Conservation (phyloP, 1,284 basidiomycete species). For the Ceratobasidium sp. region DNA sequence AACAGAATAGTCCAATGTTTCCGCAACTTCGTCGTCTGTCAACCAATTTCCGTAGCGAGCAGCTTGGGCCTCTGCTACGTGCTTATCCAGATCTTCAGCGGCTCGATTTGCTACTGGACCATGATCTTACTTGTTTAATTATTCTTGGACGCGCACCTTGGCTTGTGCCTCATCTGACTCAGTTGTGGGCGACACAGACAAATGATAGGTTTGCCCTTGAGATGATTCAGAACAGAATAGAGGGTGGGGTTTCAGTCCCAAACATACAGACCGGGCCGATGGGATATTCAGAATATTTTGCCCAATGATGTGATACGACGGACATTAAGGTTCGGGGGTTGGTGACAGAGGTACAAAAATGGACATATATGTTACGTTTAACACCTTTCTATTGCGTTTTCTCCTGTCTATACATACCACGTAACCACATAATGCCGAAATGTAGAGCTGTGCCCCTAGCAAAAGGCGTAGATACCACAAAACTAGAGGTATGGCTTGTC, state of each 20-base stretch:
- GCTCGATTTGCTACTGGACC: neutral
- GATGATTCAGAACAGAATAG: neutral
- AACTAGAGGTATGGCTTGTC: no score
- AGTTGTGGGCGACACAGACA: neutral
- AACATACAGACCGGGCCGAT: neutral
- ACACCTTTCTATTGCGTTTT: no score
- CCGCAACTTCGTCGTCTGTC: neutral
- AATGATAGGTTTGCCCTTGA: neutral
- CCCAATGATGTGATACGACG: no score
- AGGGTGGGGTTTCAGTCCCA: neutral
- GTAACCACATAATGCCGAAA: no score
- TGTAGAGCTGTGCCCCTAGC: no score
- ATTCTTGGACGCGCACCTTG: neutral
- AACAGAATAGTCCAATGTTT: neutral
- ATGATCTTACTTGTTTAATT: neutral
- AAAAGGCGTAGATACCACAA: no score
- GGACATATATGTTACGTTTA: no score
- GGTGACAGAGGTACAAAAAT: no score
- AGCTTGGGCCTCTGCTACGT: neutral
- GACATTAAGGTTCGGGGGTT: no score
- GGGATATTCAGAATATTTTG: no score
- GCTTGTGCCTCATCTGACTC: neutral
- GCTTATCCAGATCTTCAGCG: neutral
- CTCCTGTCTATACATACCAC: no score
- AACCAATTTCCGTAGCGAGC: neutral